phyloP scores from a whole-genome alignment of 2,329 filamentous ascomycete species.

The Neonectria hederae region DNA sequence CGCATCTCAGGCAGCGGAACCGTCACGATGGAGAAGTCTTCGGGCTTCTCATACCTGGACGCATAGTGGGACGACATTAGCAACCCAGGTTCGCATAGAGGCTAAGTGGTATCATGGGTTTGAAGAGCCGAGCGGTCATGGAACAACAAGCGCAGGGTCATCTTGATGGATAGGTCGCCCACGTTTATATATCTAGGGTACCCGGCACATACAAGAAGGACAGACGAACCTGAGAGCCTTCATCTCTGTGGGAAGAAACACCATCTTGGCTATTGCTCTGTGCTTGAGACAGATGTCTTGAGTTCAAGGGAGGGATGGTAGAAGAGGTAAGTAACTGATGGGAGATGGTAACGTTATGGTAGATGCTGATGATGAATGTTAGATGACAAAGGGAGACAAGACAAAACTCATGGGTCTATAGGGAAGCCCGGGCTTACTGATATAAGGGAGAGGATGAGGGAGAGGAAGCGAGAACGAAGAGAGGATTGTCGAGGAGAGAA shows the following conservation, averaged over 20 bases:
- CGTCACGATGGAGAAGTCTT: conserved; percentile 68
- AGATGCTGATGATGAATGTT: conserved; percentile 8
- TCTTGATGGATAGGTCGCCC: conserved; percentile 33
- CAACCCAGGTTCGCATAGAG: conserved; percentile 5
- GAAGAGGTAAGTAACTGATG: conserved; percentile 1
- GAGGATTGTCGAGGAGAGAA: conserved; percentile 17
- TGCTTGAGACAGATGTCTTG: not conserved
- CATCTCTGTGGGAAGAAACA: conserved; percentile 62
- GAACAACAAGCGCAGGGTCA: conserved; percentile 16
- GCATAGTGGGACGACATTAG: conserved; percentile 17
- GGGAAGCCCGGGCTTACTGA: not conserved
- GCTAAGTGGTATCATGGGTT: conserved; percentile 2
- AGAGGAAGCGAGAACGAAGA: conserved; percentile 12
- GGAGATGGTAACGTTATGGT: not conserved
- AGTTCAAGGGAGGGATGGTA: not conserved
- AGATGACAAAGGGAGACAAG: not conserved
- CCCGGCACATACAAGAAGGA: not conserved
- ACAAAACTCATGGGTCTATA: not conserved
- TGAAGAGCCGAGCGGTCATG: conserved; percentile 8
- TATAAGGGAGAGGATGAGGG: not conserved
- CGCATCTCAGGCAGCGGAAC: conserved; percentile 69
- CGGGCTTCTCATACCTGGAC: conserved; percentile 67
- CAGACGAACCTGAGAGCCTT: conserved; percentile 67
- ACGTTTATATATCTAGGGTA: conserved; percentile 22
- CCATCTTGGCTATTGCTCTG: conserved; percentile 37